Evolutionary conservation across 2,329 filamentous ascomycete genomes (phyloP).

Genomic region (Sporothrix variecibatus): DNA sequence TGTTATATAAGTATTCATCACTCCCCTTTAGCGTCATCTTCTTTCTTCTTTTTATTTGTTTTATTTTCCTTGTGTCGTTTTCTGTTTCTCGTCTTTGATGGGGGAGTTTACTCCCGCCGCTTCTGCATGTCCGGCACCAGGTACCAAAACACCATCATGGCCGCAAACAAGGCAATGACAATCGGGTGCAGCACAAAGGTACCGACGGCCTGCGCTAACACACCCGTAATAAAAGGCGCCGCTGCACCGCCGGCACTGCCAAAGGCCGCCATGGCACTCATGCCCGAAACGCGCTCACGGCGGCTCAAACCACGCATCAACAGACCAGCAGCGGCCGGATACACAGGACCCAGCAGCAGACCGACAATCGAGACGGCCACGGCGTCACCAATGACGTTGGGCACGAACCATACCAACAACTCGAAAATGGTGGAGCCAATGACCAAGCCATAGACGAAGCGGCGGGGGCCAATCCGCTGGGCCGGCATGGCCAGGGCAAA

Average conservation of each 20-base stretch:
- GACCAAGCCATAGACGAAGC: constrained; percentile 65
- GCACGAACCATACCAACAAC: constrained; percentile 76
- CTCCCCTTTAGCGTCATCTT: too few species aligned
- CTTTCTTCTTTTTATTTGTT: too few species aligned
- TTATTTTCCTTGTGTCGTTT: not conserved
- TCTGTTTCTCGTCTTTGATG: too few species aligned
- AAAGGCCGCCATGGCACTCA: constrained; percentile 69
- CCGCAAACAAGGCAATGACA: constrained; percentile 63
- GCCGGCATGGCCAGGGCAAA: constrained; percentile 70
- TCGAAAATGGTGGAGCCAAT: constrained; percentile 66
- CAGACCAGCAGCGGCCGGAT: constrained; percentile 69
- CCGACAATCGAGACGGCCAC: constrained; percentile 71
- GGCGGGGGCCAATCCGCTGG: constrained; percentile 68
- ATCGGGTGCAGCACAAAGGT: constrained; percentile 69
- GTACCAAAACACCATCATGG: constrained; percentile 69
- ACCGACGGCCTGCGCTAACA: constrained; percentile 62
- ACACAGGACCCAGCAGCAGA: constrained; percentile 74
- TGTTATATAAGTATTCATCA: too few species aligned
- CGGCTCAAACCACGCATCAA: constrained; percentile 63
- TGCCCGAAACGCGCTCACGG: constrained; percentile 61
- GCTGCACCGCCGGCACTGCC: constrained; percentile 69
- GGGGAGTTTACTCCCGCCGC: constrained; percentile 61
- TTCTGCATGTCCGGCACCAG: constrained; percentile 58
- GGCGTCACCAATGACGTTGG: constrained; percentile 70
- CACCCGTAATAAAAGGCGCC: constrained; percentile 65